phyloP scores from a whole-genome alignment of 179 eudicot species.

The Nepenthes alata region DNA sequence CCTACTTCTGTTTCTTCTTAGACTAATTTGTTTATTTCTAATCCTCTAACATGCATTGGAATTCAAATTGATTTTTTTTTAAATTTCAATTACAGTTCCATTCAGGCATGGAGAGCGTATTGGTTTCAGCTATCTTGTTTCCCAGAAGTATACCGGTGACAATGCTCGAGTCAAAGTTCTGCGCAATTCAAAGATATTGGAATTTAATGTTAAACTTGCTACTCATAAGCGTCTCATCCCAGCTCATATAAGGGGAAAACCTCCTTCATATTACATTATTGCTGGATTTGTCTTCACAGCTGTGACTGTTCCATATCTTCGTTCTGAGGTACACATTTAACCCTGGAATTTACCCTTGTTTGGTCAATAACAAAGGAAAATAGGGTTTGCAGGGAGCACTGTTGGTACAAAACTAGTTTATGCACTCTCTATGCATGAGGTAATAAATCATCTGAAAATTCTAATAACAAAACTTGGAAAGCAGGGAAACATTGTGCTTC shows the following conservation, averaged over 20 bases:
- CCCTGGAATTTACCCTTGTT: neutral
- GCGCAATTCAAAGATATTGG: conserved; percentile 43
- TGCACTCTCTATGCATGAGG: no score
- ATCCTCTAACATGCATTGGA: no score
- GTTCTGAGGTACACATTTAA: conserved; percentile 55
- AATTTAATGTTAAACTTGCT: conserved; percentile 51
- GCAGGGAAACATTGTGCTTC: no score
- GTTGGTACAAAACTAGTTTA: no score
- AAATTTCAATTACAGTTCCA: conserved; percentile 44
- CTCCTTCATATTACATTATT: conserved; percentile 87
- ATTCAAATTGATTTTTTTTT: neutral
- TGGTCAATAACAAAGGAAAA: no score
- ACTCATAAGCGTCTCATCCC: conserved; percentile 64
- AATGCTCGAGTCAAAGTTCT: conserved; percentile 57
- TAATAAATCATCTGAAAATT: no score
- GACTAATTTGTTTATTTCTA: no score
- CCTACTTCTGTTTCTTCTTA: no score
- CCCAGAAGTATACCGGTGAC: conserved; percentile 88
- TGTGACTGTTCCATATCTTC: conserved; percentile 79
- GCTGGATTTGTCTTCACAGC: conserved; percentile 88
- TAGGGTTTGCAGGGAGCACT: no score
- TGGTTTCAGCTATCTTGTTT: conserved; percentile 80
- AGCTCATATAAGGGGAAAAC: conserved; percentile 76
- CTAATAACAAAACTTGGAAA: no score
- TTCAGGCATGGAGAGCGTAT: conserved; percentile 94